These are phyloP conservation scores for Serendipita sp. DNA, from an alignment of 1,284 basidiomycete genomes.

Conservation along the genomic window DNA sequence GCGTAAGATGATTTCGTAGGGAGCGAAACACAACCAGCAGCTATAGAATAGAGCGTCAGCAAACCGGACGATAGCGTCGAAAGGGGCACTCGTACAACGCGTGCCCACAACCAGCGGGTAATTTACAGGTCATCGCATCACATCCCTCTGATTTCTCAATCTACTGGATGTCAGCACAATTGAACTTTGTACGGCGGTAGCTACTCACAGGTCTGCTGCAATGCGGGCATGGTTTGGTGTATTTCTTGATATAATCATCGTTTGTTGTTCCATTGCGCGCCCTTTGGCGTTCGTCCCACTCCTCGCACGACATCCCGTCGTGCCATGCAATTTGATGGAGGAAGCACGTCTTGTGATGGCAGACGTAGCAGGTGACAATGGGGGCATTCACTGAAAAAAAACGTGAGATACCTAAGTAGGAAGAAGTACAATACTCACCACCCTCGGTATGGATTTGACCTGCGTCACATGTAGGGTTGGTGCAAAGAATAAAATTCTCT, in stretches of 20 bases:
- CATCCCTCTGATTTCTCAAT: neutral
- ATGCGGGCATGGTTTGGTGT: neutral
- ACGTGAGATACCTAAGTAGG: neutral
- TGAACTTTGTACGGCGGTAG: neutral
- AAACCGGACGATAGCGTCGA: neutral
- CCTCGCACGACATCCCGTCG: neutral
- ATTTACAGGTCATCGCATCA: constrained; percentile 4
- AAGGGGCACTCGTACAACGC: neutral
- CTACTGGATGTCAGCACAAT: neutral
- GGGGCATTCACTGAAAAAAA: neutral
- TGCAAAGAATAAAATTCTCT: constrained; percentile 1
- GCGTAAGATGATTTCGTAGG: neutral
- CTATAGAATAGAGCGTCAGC: neutral
- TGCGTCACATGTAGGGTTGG: neutral
- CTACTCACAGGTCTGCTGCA: neutral
- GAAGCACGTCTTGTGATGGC: neutral
- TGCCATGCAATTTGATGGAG: neutral
- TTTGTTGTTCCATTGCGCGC: neutral
- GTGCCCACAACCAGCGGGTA: neutral
- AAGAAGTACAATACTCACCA: neutral
- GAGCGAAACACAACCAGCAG: constrained; percentile 3
- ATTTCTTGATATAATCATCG: neutral
- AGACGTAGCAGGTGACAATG: constrained; percentile 4
- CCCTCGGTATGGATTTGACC: constrained; percentile 1
- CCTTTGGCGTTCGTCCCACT: neutral